These are phyloP conservation scores for Monosporozyma aerobia DNA, from an alignment of 805 yeast species.

Conservation along the genomic window DNA sequence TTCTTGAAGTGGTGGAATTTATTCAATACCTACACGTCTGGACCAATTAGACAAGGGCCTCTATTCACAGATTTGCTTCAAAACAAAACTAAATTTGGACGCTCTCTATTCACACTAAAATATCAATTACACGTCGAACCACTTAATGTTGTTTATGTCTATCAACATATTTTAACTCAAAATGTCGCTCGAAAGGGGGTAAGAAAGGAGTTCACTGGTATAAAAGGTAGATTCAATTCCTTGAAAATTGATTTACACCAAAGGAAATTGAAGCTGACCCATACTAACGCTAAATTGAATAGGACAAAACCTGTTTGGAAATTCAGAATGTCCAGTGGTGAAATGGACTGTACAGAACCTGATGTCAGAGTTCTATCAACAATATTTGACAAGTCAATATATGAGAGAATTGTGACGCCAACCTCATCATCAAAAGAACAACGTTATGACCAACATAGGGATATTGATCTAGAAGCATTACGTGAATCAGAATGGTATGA, in stretches of 20 bases:
- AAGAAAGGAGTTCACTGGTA: conserved; percentile 44
- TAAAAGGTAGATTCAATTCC: conserved; percentile 45
- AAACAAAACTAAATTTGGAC: conserved; percentile 51
- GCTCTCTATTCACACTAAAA: conserved; percentile 62
- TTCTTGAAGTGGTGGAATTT: conserved; percentile 77
- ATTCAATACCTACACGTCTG: conserved; percentile 64
- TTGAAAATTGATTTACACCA: conserved; percentile 59
- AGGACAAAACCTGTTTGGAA: conserved; percentile 38
- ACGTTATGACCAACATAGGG: not conserved
- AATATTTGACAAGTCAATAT: conserved; percentile 47
- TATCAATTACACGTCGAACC: conserved; percentile 62
- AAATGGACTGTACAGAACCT: conserved; percentile 56
- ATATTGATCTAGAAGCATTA: conserved; percentile 3
- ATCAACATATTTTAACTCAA: conserved; percentile 44
- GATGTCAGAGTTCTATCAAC: conserved; percentile 65
- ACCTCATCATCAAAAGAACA: not conserved
- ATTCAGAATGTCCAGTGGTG: conserved; percentile 57
- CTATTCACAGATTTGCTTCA: conserved; percentile 45
- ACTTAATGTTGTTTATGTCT: conserved; percentile 61
- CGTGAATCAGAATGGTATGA: conserved; percentile 52
- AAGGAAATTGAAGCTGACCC: conserved; percentile 34
- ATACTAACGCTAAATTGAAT: conserved; percentile 37
- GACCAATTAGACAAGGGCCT: conserved; percentile 68
- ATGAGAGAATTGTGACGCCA: conserved; percentile 31
- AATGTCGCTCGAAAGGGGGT: conserved; percentile 35